Evolutionary conservation across 129 eudicot species (phyloP).

Genomic region (Smallanthus sonchifolius): DNA sequence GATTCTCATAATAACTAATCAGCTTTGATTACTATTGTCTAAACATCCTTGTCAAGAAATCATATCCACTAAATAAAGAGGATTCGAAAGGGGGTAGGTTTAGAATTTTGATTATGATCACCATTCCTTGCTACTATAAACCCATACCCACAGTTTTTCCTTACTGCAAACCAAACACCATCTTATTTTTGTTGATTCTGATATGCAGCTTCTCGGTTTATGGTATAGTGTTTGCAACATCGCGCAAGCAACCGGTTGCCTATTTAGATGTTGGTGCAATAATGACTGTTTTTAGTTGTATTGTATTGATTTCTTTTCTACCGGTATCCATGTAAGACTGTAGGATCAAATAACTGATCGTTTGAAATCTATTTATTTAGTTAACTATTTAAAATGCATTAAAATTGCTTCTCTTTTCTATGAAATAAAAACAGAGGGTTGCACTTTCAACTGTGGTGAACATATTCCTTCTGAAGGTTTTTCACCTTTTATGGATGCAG

Average conservation of each 20-base stretch:
- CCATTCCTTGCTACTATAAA: background rate
- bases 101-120: background rate
- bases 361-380: background rate
- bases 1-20: too few relatives aligned
- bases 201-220: background rate
- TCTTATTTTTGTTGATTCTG: background rate
- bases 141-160: background rate
- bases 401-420: background rate
- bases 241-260: conserved; percentile 77
- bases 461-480: conserved; percentile 45
- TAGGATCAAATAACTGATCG: background rate
- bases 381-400: background rate
- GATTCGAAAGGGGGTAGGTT: background rate
- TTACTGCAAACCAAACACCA: background rate
- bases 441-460: conserved; percentile 83
- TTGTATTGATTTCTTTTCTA: conserved; percentile 85
- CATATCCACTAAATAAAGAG: background rate
- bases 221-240: conserved; percentile 84
- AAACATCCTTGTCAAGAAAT: background rate
- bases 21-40: too few relatives aligned
- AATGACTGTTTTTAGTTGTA: conserved; percentile 69
- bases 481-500: conserved; percentile 79
- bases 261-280: conserved; percentile 85
- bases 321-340: conserved; percentile 69
- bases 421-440: conserved; percentile 52